A percentile compares a stretch with the other conserved stretches of the same genome.
These are phyloP conservation scores for Cordyceps cateniannulata DNA, from an alignment of 2,329 filamentous ascomycete species.

Conservation along the genomic window DNA sequence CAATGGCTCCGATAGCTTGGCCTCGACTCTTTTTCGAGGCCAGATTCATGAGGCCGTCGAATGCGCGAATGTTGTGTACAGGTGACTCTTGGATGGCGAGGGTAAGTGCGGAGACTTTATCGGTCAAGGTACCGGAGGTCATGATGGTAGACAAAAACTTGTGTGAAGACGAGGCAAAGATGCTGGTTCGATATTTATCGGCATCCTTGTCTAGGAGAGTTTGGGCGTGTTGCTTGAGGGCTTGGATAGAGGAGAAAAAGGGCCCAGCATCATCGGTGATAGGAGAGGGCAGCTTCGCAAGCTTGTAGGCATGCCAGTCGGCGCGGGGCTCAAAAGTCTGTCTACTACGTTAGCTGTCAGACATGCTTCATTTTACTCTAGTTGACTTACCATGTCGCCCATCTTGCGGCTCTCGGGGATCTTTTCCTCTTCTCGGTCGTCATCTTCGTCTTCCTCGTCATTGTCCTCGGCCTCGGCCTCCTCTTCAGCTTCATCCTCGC, in stretches of 20 bases:
- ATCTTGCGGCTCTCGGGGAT: conserved; percentile 26
- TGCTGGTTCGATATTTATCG: conserved; percentile 63
- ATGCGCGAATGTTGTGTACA: conserved; percentile 81
- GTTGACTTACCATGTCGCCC: conserved; percentile 29
- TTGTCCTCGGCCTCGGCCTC: conserved; percentile 24
- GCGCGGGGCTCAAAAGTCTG: conserved; percentile 52
- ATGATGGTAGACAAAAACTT: conserved; percentile 98
- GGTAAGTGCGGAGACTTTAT: conserved; percentile 93
- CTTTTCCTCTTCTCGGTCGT: conserved; percentile 22
- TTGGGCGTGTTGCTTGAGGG: conserved; percentile 63
- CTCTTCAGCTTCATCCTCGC: conserved; percentile 30
- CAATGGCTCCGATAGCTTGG: conserved; percentile 86
- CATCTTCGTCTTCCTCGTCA: conserved; percentile 27
- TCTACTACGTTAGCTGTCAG: conserved; percentile 29
- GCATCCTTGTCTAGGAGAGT: conserved; percentile 73
- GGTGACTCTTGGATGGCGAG: conserved; percentile 94
- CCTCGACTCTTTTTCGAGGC: conserved; percentile 92
- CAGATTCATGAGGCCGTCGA: conserved; percentile 75
- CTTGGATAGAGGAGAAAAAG: conserved; percentile 37
- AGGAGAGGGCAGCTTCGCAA: conserved; percentile 37
- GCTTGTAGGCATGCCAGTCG: conserved; percentile 47
- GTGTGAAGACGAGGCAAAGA: conserved; percentile 77
- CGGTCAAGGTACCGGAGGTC: conserved; percentile 89
- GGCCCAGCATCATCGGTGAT: conserved; percentile 39
- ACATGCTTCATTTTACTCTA: conserved; percentile 13